These are phyloP conservation scores for Guillardia theta DNA, from an alignment of 78 protist genomes.

Conservation along the genomic window DNA sequence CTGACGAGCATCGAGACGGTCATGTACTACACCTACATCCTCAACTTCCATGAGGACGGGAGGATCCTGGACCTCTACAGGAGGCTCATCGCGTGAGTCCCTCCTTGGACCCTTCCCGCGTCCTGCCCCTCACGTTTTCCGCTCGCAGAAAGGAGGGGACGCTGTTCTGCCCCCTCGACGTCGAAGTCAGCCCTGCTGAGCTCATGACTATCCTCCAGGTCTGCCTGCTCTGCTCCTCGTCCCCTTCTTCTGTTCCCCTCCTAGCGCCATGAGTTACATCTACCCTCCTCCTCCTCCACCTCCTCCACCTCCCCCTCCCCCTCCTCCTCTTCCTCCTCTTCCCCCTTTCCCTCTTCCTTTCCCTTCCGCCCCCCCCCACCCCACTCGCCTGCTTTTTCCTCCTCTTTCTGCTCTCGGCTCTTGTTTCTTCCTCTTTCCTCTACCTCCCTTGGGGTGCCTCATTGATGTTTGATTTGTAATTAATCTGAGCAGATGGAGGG, in stretches of 20 bases:
- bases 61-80: conserved; percentile 7
- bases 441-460: neutral
- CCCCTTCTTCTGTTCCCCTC: too few species aligned
- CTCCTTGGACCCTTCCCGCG: too few species aligned
- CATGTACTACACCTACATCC: neutral
- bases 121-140: too few species aligned
- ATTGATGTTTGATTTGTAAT: neutral
- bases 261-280: too few species aligned
- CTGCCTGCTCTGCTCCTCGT: too few species aligned
- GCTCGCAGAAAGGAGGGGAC: neutral
- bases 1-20: too few species aligned
- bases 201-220: too few species aligned
- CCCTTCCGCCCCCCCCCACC: neutral
- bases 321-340: neutral
- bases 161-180: neutral
- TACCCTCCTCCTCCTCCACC: neutral
- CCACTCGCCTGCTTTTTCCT: neutral
- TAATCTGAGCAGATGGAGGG: neutral
- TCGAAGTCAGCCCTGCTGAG: too few species aligned
- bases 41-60: neutral
- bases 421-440: neutral
- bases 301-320: neutral
- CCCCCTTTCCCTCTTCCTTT: neutral
- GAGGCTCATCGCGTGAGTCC: neutral
- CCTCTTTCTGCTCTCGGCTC: neutral